Evolutionary conservation across 1,139 yeast species (phyloP).

Genomic region (Pichia sp.): DNA sequence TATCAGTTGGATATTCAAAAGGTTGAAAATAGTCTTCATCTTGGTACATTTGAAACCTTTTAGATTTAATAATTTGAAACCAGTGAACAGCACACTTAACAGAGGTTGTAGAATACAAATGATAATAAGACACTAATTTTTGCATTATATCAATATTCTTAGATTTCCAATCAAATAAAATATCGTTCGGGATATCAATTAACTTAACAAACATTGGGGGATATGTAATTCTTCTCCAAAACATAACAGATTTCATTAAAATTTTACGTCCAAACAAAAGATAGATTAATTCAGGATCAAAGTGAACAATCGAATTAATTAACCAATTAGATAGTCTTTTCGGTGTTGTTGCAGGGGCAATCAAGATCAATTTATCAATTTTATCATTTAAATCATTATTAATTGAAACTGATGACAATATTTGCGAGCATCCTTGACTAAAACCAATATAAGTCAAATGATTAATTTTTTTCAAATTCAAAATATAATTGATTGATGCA

Average conservation of each 20-base stretch:
- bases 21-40: slow-evolving; percentile 51
- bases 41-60: slow-evolving; percentile 82
- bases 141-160: slow-evolving; percentile 63
- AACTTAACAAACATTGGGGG: slow-evolving; percentile 73
- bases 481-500: slow-evolving; percentile 58
- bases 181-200: slow-evolving; percentile 61
- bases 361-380: slow-evolving; percentile 54
- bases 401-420: slow-evolving; percentile 73
- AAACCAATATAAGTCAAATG: slow-evolving; percentile 71
- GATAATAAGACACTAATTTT: slow-evolving; percentile 72
- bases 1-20: slow-evolving; percentile 33
- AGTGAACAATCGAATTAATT: slow-evolving; percentile 68
- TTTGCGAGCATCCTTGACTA: slow-evolving; percentile 89
- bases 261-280: slow-evolving; percentile 69
- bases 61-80: slow-evolving; percentile 86
- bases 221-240: slow-evolving; percentile 79
- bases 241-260: slow-evolving; percentile 66
- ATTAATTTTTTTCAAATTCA: slow-evolving; percentile 37
- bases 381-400: slow-evolving; percentile 62
- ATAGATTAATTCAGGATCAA: slow-evolving; percentile 72
- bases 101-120: slow-evolving; percentile 82
- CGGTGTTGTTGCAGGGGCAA: slow-evolving; percentile 92
- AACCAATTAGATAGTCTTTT: slow-evolving; percentile 71
- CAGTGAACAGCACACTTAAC: slow-evolving; percentile 93
- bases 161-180: slow-evolving; percentile 76